Evolutionary conservation across 306 rosid genomes (phyloP).

Genomic region (Dalbergia cochinchinensis): DNA sequence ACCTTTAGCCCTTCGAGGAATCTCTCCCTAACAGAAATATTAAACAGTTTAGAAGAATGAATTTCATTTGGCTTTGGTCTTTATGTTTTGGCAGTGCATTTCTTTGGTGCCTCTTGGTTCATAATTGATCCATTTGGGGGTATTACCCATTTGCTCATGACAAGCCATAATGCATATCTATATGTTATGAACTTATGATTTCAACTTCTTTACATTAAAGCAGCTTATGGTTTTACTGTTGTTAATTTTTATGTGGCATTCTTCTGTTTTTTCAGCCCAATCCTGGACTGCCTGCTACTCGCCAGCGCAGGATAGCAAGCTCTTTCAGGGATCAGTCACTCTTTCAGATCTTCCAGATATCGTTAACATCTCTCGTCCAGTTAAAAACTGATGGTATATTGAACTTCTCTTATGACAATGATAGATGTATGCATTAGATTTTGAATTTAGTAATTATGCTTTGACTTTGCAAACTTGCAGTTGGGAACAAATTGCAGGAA

Average conservation of each 20-base stretch:
- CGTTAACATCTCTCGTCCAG: slow-evolving; percentile 56
- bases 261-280: slow-evolving; percentile 47
- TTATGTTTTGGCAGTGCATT: too few species aligned
- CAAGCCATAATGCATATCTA: neutral
- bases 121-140: too few species aligned
- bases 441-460: slow-evolving; percentile 37
- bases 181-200: neutral
- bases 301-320: slow-evolving; percentile 60
- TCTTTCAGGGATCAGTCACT: slow-evolving; percentile 59
- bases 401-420: slow-evolving; percentile 25
- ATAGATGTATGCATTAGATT: slow-evolving; percentile 3
- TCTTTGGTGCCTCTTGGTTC: too few species aligned
- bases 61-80: too few species aligned
- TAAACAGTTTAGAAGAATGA: too few species aligned
- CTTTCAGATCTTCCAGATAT: slow-evolving; percentile 56
- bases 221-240: slow-evolving; percentile 36
- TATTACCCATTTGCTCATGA: too few species aligned
- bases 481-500: slow-evolving; percentile 62
- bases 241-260: slow-evolving; percentile 28
- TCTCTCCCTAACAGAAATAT: too few species aligned
- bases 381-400: slow-evolving; percentile 55
- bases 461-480: slow-evolving; percentile 43
- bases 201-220: slow-evolving; percentile 7
- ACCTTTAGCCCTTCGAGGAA: too few species aligned
- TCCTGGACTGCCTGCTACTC: slow-evolving; percentile 54